Conservation (phyloP, 768 basidiomycete species). For the Inosperma sp. region DNA sequence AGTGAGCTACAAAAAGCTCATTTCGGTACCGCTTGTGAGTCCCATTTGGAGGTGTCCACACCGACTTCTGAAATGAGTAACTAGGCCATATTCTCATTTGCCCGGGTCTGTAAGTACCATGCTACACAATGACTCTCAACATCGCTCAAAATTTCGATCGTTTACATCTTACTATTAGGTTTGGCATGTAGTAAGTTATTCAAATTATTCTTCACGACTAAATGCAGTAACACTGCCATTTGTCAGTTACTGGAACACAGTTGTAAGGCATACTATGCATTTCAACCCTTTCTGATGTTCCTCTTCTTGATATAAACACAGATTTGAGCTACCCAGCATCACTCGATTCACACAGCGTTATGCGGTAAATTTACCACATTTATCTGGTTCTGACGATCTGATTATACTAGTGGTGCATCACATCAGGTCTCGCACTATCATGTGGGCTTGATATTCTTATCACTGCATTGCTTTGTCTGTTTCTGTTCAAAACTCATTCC, state of each 20-base stretch:
- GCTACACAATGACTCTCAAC: not conserved
- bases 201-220: not conserved
- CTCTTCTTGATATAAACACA: slow-evolving; percentile 6
- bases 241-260: too few species aligned
- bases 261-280: too few species aligned
- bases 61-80: not conserved
- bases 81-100: slow-evolving; percentile 14
- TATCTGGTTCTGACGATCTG: not conserved
- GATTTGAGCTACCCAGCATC: slow-evolving; percentile 35
- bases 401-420: slow-evolving; percentile 31
- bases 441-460: slow-evolving; percentile 49
- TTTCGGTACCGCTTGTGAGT: slow-evolving; percentile 34
- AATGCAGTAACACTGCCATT: too few species aligned
- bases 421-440: slow-evolving; percentile 46
- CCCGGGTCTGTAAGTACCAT: slow-evolving; percentile 28
- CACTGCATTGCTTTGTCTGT: slow-evolving; percentile 40
- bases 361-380: slow-evolving; percentile 14
- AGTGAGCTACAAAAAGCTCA: slow-evolving; percentile 36
- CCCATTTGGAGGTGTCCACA: slow-evolving; percentile 14
- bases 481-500: slow-evolving; percentile 37
- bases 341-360: slow-evolving; percentile 16
- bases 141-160: not conserved
- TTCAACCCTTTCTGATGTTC: not conserved
- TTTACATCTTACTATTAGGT: slow-evolving; percentile 10
- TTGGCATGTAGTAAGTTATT: slow-evolving; percentile 25